Percentiles rank a stretch among this genome's conserved stretches.
These are phyloP conservation scores for Tephrocybe rancida DNA, from an alignment of 768 basidiomycete genomes.

Conservation along the genomic window DNA sequence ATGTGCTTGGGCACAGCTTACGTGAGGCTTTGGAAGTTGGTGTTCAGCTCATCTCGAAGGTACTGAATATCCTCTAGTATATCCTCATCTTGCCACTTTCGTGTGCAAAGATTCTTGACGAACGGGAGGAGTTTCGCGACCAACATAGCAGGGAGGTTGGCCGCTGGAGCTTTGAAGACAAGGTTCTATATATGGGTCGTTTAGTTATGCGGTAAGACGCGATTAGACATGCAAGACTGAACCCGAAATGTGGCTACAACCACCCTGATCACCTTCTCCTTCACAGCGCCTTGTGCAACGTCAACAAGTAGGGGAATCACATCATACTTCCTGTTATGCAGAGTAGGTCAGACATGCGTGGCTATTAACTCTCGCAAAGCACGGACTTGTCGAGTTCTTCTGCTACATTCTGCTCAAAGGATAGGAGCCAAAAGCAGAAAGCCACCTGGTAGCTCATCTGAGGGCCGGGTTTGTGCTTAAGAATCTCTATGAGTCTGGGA, in stretches of 20 bases:
- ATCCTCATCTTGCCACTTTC: constrained; percentile 97
- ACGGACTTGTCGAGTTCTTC: constrained; percentile 85
- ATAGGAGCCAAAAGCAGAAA: constrained; percentile 92
- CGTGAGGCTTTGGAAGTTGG: constrained; percentile 89
- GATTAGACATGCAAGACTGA: constrained; percentile 15
- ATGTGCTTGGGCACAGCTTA: constrained; percentile 36
- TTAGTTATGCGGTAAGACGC: background rate
- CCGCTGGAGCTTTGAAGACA: constrained; percentile 81
- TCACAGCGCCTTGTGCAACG: constrained; percentile 86
- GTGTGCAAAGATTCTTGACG: constrained; percentile 75
- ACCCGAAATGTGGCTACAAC: constrained; percentile 92
- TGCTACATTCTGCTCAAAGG: constrained; percentile 86
- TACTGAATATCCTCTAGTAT: constrained; percentile 90
- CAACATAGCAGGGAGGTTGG: constrained; percentile 93
- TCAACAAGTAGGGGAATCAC: constrained; percentile 83
- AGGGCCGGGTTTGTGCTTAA: constrained; percentile 79
- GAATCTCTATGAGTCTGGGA: constrained; percentile 76
- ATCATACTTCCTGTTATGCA: constrained; percentile 73
- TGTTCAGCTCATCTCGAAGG: constrained; percentile 82
- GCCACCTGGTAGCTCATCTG: constrained; percentile 96
- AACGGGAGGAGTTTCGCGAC: constrained; percentile 87
- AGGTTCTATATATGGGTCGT: constrained; percentile 71
- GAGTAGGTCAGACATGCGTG: background rate
- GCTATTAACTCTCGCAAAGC: background rate
- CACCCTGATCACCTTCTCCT: constrained; percentile 96